Evolutionary conservation across 192 early-diverging fungal genomes (phyloP), one percentile per base, ranked within the genome.

Genomic region (Chytriomyces hyalinus): DNA sequence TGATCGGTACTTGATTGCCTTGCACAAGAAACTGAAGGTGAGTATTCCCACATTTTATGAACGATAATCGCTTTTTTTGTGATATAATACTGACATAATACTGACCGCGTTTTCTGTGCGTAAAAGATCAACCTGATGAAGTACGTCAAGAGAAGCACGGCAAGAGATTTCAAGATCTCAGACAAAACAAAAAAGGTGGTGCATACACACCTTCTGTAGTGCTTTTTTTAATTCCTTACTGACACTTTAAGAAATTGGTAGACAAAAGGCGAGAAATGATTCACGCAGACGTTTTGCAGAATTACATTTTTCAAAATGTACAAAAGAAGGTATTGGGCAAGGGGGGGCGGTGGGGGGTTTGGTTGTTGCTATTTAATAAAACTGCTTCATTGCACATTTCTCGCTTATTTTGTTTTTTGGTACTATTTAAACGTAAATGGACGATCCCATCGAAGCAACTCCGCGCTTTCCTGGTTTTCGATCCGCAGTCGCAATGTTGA

Each of bases 81-180:
- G 53, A n/a, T 57, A 0, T 57, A n/a, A 24, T n/a, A n/a, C n/a
- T n/a, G n/a, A n/a, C n/a, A n/a, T n/a, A n/a, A 67, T 20, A 17
- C 51, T 36, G 26, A 26, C 24, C 13, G 11, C 20, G 20, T 57
- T 57, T n/a, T 57, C 53, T 57, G 13, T 57, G 22, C 10, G 9
- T 17, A 5, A 20, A 26, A 85, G 83, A 45, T 78, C 0, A 86
- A 93, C 53, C 64, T 95, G 51, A 91, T 91, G 45, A 90, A 93
- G 60, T 90, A 92, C 67, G 85, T 94, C 76, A 90, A 92, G 70
- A 83, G 92, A 24, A 92, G 93, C 76, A 94, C 92, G 0, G 90
- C 91, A 2, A 84, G 92, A 47, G 94, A 95, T 61, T 95, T 95
- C 60, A 86, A 83, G 59, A 93, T 95, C 69, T 82, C 91, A 28